Evolutionary conservation across 768 basidiomycete genomes (phyloP).

Genomic region (Jaapia argillacea): DNA sequence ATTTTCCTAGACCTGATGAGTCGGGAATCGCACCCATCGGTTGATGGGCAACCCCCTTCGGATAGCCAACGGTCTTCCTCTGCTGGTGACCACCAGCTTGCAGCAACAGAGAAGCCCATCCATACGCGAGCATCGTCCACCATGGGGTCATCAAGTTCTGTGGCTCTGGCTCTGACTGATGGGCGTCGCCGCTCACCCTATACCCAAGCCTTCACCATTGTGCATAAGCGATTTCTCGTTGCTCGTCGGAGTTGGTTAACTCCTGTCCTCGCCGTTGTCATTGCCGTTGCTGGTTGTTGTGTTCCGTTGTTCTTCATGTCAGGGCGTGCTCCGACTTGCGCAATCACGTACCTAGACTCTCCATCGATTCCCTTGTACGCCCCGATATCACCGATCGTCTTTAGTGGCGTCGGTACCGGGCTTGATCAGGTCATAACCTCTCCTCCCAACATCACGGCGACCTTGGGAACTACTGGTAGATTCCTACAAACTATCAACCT

Average conservation of each 20-base stretch:
- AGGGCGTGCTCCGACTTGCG: conserved; percentile 42
- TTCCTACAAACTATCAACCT: conserved; percentile 30
- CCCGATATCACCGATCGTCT: conserved; percentile 32
- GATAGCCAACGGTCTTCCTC: no score
- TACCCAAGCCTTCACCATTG: conserved; percentile 61
- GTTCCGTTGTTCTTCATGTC: conserved; percentile 59
- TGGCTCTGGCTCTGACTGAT: conserved; percentile 30
- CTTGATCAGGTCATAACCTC: conserved; percentile 27
- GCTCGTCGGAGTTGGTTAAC: conserved; percentile 61
- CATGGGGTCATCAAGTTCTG: neutral
- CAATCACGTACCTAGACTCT: conserved; percentile 24
- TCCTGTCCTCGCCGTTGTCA: conserved; percentile 35
- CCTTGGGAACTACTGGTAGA: conserved; percentile 32
- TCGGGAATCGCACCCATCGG: neutral
- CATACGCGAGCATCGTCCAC: conserved; percentile 4
- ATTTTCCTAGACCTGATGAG: conserved; percentile 71
- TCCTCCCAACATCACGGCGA: conserved; percentile 40
- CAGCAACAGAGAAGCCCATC: conserved; percentile 1
- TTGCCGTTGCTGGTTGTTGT: conserved; percentile 51
- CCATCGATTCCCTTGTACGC: conserved; percentile 42
- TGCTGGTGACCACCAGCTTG: no score
- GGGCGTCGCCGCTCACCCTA: conserved; percentile 48
- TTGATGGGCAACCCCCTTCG: neutral
- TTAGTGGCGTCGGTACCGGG: conserved; percentile 20
- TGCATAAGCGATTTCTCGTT: conserved; percentile 60